Evolutionary conservation across 768 basidiomycete species (phyloP).

Genomic region (Dentipellis fragilis): DNA sequence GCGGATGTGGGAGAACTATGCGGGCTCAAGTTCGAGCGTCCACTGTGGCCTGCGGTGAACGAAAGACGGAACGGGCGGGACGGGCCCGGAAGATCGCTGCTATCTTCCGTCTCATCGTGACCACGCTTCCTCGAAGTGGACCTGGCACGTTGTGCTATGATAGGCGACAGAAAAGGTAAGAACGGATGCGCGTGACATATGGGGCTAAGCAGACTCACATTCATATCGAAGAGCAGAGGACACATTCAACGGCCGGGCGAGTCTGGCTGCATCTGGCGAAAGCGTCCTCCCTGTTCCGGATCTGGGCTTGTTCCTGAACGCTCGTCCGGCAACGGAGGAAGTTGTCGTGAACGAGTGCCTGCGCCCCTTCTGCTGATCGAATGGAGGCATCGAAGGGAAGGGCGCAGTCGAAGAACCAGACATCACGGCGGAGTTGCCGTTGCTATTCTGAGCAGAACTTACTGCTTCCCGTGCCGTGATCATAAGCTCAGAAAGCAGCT

Average conservation of each 20-base stretch:
- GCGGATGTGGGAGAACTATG: conserved; percentile 72
- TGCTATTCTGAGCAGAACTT: conserved; percentile 18
- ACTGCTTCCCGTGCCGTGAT: conserved; percentile 65
- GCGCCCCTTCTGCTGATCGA: conserved; percentile 8
- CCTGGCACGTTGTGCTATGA: conserved; percentile 56
- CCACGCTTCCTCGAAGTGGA: conserved; percentile 70
- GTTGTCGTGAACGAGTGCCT: conserved; percentile 13
- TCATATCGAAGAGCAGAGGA: conserved; percentile 21
- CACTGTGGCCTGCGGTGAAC: conserved; percentile 20
- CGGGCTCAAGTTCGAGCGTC: conserved; percentile 39
- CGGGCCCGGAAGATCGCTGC: conserved; percentile 27
- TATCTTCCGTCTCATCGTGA: conserved; percentile 51
- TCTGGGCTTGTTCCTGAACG: conserved; percentile 16
- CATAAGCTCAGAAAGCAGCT: conserved; percentile 60
- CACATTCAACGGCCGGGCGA: conserved; percentile 17
- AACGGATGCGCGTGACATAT: not conserved
- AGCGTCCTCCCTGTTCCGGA: conserved; percentile 18
- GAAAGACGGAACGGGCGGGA: conserved; percentile 13
- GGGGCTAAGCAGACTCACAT: conserved; percentile 17
- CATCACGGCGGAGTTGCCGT: conserved; percentile 12
- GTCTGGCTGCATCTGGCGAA: conserved; percentile 22
- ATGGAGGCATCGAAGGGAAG: not conserved
- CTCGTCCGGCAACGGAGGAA: conserved; percentile 2
- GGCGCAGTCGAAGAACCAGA: conserved; percentile 4
- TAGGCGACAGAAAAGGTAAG: conserved; percentile 1